phyloP scores from a whole-genome alignment of 768 basidiomycete species.

The Termitomyces sp. region DNA sequence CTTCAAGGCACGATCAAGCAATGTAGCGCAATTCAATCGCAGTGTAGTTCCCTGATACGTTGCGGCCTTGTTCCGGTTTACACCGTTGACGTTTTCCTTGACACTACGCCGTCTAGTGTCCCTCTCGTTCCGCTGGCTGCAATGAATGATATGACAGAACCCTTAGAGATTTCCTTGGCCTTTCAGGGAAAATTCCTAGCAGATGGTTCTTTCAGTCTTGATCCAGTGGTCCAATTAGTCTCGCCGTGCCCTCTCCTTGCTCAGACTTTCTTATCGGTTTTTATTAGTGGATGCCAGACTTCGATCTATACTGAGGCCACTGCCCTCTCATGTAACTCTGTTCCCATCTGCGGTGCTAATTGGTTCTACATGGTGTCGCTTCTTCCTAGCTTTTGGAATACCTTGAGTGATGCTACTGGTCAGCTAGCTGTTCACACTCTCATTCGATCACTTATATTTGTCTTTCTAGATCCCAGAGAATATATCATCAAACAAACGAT shows the following conservation, averaged over 20 bases:
- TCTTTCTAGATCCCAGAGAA: constrained; percentile 39
- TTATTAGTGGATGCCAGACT: constrained; percentile 25
- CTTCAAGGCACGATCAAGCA: neutral
- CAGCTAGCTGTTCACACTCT: constrained; percentile 7
- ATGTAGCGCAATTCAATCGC: neutral
- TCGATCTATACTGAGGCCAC: constrained; percentile 41
- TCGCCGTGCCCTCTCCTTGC: constrained; percentile 37
- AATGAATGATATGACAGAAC: neutral
- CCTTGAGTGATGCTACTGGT: constrained; percentile 40
- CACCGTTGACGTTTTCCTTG: constrained; percentile 1
- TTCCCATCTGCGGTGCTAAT: constrained; percentile 17
- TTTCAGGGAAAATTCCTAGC: neutral
- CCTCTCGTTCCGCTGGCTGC: constrained; percentile 3
- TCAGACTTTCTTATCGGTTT: constrained; percentile 41
- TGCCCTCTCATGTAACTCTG: constrained; percentile 19
- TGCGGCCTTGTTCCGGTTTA: neutral
- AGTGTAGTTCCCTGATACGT: neutral
- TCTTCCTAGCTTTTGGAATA: constrained; percentile 45
- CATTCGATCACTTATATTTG: neutral
- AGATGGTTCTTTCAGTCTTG: constrained; percentile 25
- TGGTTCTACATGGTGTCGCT: constrained; percentile 41
- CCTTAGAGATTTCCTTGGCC: constrained; percentile 3
- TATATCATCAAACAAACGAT: constrained; percentile 50
- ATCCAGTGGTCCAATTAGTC: constrained; percentile 42
- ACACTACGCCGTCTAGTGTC: neutral